Percentiles rank a stretch among this genome's conserved stretches.
phyloP scores from a whole-genome alignment of 805 yeast genomes.

The Myxozyma melibiosi region DNA sequence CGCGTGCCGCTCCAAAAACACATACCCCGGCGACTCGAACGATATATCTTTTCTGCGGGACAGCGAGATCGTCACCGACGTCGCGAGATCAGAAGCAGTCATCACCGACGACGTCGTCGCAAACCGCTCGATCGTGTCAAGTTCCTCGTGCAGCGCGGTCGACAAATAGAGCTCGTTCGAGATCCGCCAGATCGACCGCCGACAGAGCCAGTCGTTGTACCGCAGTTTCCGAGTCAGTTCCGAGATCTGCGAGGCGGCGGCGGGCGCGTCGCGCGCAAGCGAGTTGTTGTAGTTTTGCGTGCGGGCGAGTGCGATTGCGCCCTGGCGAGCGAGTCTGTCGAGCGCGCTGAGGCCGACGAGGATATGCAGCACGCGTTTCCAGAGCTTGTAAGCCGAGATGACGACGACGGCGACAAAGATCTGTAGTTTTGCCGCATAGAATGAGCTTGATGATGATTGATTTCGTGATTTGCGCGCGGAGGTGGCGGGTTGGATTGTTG shows the following conservation, averaged over 20 bases:
- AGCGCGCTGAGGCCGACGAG: constrained; percentile 18
- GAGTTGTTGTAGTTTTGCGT: neutral
- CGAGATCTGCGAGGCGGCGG: neutral
- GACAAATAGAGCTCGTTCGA: constrained; percentile 28
- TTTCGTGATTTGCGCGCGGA: neutral
- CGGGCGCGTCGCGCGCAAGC: neutral
- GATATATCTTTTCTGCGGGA: constrained; percentile 28
- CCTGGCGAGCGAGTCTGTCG: constrained; percentile 26
- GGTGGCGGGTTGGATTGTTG: neutral
- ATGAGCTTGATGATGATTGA: constrained; percentile 8
- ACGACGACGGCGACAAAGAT: neutral
- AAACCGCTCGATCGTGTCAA: constrained; percentile 11
- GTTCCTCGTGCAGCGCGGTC: constrained; percentile 16
- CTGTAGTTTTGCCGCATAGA: constrained; percentile 5
- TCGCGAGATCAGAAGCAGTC: constrained; percentile 15
- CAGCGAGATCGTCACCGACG: constrained; percentile 15
- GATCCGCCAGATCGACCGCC: constrained; percentile 33
- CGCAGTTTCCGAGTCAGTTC: neutral
- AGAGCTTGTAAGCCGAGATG: constrained; percentile 9
- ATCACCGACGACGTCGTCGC: constrained; percentile 7
- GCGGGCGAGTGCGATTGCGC: constrained; percentile 17
- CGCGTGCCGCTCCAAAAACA: constrained; percentile 14
- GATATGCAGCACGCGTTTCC: constrained; percentile 20
- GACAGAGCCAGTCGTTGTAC: constrained; percentile 15
- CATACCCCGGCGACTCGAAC: constrained; percentile 7